phyloP scores from a whole-genome alignment of 2,329 filamentous ascomycete species.

The Aspergillus latus region DNA sequence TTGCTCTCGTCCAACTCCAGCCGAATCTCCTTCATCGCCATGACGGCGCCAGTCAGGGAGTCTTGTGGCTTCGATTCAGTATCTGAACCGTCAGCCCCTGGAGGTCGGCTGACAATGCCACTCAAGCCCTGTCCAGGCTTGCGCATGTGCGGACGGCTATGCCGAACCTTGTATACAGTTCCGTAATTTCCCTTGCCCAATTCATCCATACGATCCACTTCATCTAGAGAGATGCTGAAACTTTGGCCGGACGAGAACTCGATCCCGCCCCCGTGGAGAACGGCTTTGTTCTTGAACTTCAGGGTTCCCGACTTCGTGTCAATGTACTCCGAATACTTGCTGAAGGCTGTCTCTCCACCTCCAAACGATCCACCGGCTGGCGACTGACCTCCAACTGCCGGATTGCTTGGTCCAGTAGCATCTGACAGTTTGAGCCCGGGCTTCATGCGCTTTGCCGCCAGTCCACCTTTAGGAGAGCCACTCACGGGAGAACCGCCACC shows the following conservation, averaged over 20 bases:
- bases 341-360: conserved; percentile 55
- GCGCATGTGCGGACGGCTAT: conserved; percentile 68
- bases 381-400: conserved; percentile 40
- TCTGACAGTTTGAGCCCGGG: conserved; percentile 51
- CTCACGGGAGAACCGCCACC: conserved; percentile 34
- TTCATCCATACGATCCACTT: conserved; percentile 90
- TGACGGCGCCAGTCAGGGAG: conserved; percentile 65
- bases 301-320: conserved; percentile 89
- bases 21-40: conserved; percentile 99
- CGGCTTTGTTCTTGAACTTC: conserved; percentile 88
- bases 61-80: conserved; percentile 21
- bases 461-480: conserved; percentile 43
- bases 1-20: conserved; percentile 95
- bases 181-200: conserved; percentile 98
- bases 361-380: conserved; percentile 30
- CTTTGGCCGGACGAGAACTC: conserved; percentile 87
- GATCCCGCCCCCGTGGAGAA: conserved; percentile 84
- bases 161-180: conserved; percentile 93
- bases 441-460: conserved; percentile 51
- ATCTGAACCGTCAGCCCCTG: conserved; percentile 22
- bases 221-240: conserved; percentile 92
- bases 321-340: conserved; percentile 76
- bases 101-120: conserved; percentile 54
- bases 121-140: conserved; percentile 60
- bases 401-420: conserved; percentile 49